Percentiles rank a stretch among this genome's conserved stretches.
Conservation (phyloP, 1,139 yeast species). For the Yamadazyma spencermartinsiae region DNA sequence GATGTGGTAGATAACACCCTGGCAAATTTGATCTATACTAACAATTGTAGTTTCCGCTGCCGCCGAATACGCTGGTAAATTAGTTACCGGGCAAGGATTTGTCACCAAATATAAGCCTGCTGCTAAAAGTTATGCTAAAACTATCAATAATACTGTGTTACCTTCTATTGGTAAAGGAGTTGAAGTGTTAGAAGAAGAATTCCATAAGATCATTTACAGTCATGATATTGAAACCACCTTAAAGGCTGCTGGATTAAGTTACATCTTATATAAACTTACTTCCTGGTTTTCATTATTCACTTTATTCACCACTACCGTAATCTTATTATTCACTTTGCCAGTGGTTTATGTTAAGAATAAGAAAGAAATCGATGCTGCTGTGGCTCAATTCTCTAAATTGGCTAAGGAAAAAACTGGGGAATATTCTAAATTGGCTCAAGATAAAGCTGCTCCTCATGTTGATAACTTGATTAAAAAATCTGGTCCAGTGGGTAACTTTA, state of each 20-base stretch:
- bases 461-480: slow-evolving; percentile 51
- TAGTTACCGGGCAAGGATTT: slow-evolving; percentile 69
- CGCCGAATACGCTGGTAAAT: slow-evolving; percentile 68
- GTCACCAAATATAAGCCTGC: slow-evolving; percentile 65
- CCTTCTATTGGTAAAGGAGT: slow-evolving; percentile 47
- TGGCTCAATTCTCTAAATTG: slow-evolving; percentile 55
- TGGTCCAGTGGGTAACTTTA: slow-evolving; percentile 63
- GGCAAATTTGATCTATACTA: slow-evolving; percentile 17
- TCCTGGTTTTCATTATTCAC: slow-evolving; percentile 76
- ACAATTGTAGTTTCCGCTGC: slow-evolving; percentile 53
- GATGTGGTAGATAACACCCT: too few relatives aligned
- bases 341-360: slow-evolving; percentile 72
- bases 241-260: slow-evolving; percentile 68
- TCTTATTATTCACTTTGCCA: slow-evolving; percentile 75
- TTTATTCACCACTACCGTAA: slow-evolving; percentile 55
- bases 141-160: slow-evolving; percentile 40
- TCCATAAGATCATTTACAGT: slow-evolving; percentile 64
- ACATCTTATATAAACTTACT: slow-evolving; percentile 69
- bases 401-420: slow-evolving; percentile 60
- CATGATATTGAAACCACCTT: slow-evolving; percentile 68
- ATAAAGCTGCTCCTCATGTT: slow-evolving; percentile 52
- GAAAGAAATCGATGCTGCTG: slow-evolving; percentile 75
- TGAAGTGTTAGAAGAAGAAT: slow-evolving; percentile 45
- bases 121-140: slow-evolving; percentile 37
- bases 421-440: slow-evolving; percentile 49